These are phyloP conservation scores for Spatholobus suberectus DNA, from an alignment of 306 rosid genomes.

Conservation along the genomic window DNA sequence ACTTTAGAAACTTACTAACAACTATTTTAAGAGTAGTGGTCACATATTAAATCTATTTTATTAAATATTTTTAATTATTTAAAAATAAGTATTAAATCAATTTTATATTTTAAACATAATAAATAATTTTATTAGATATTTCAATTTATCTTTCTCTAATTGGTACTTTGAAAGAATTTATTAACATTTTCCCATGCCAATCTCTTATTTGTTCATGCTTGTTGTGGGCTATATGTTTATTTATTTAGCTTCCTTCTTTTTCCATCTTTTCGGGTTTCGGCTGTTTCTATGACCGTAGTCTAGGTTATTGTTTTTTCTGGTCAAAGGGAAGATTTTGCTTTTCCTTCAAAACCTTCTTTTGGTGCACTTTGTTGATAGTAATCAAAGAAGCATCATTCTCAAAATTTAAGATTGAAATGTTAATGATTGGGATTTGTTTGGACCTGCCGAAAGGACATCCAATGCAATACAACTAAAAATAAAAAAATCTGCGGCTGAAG, in stretches of 20 bases:
- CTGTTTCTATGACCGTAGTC: not conserved
- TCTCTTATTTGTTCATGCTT: not conserved
- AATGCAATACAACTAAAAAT: not conserved
- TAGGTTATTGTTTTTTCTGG: slow-evolving; percentile 29
- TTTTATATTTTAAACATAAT: not conserved
- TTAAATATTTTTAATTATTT: no score
- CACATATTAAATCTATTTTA: no score
- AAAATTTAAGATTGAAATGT: slow-evolving; percentile 33
- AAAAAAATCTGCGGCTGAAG: not conserved
- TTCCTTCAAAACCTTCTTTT: slow-evolving; percentile 39
- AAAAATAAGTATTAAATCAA: not conserved
- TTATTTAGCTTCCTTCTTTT: not conserved
- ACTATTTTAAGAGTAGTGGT: not conserved
- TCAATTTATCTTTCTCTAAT: not conserved
- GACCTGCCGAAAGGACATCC: slow-evolving; percentile 47
- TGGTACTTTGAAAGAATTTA: not conserved
- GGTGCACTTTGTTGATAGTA: slow-evolving; percentile 42
- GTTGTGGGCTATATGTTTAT: slow-evolving; percentile 25
- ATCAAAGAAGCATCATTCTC: slow-evolving; percentile 49
- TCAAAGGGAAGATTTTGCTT: slow-evolving; percentile 51
- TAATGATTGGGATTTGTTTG: slow-evolving; percentile 47
- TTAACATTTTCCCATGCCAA: not conserved
- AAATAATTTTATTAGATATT: not conserved
- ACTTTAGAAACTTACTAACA: not conserved
- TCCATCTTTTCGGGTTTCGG: slow-evolving; percentile 29